These are phyloP conservation scores for Pseudozyma tsukubaensis DNA, from an alignment of 1,284 basidiomycete species.

Conservation along the genomic window DNA sequence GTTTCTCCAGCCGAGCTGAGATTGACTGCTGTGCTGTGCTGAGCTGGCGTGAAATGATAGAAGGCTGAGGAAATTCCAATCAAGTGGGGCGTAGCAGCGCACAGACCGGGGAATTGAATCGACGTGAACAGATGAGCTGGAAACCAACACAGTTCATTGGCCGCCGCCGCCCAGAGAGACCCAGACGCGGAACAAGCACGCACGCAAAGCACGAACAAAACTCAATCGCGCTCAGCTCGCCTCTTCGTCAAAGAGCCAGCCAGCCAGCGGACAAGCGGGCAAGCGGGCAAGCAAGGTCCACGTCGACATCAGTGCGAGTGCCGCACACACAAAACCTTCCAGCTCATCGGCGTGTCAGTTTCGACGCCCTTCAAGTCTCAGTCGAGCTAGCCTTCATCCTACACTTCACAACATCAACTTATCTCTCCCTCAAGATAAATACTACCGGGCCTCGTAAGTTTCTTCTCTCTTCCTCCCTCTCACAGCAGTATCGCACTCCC, in stretches of 20 bases:
- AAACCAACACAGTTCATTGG: constrained; percentile 24
- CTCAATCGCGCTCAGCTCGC: not conserved
- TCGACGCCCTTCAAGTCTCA: constrained; percentile 3
- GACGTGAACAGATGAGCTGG: constrained; percentile 17
- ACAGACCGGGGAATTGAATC: constrained; percentile 33
- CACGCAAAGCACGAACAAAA: not conserved
- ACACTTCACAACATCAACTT: constrained; percentile 27
- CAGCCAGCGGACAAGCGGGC: not conserved
- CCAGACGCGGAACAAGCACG: not conserved
- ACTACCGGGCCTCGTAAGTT: constrained; percentile 40
- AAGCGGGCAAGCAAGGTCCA: constrained; percentile 9
- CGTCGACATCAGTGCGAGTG: constrained; percentile 24
- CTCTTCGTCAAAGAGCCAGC: not conserved
- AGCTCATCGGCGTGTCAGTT: constrained; percentile 29
- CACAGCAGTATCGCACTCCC: not conserved
- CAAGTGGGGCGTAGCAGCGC: constrained; percentile 1
- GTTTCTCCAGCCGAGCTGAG: constrained; percentile 6
- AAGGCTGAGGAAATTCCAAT: constrained; percentile 29
- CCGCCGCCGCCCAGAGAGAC: constrained; percentile 10
- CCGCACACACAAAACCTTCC: constrained; percentile 33
- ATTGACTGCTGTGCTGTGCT: constrained; percentile 2
- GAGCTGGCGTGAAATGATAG: constrained; percentile 16
- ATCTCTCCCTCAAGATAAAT: constrained; percentile 42
- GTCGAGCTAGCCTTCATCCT: constrained; percentile 1
- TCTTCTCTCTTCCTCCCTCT: not conserved